Evolutionary conservation across 2,329 filamentous ascomycete species (phyloP).

Genomic region (Xylariomycetidae sp.): DNA sequence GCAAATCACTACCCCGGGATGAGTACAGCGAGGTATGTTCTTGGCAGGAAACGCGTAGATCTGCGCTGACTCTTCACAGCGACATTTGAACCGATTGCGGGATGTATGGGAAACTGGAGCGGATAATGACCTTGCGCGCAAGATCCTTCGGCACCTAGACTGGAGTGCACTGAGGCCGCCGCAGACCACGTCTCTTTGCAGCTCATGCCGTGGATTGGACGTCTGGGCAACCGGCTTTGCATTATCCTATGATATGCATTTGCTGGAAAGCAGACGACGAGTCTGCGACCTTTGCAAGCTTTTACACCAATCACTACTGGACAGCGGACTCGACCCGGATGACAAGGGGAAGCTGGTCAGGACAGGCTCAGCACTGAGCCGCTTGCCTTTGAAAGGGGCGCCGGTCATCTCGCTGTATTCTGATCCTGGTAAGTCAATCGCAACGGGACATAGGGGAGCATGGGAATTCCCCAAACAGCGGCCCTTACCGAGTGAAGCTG

Average conservation of each 20-base stretch:
- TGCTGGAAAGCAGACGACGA: not conserved
- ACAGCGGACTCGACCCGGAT: not conserved
- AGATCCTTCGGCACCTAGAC: constrained; percentile 1
- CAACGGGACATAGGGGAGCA: too few relatives aligned
- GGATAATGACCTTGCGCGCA: constrained; percentile 5
- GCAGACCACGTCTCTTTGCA: not conserved
- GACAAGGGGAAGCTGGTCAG: not conserved
- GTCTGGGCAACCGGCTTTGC: not conserved
- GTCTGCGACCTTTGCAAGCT: not conserved
- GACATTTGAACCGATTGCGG: constrained; percentile 2
- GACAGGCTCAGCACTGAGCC: constrained; percentile 2
- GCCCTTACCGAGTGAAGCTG: too few relatives aligned
- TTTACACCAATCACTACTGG: not conserved
- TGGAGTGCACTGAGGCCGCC: constrained; percentile 1
- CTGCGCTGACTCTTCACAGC: not conserved
- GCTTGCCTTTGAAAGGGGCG: not conserved
- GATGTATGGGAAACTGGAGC: constrained; percentile 6
- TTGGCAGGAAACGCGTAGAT: not conserved
- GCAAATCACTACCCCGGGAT: not conserved
- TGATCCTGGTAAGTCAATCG: constrained; percentile 4
- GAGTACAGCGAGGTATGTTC: constrained; percentile 1
- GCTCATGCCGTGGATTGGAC: constrained; percentile 2
- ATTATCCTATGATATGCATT: not conserved
- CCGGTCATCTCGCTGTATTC: constrained; percentile 7
- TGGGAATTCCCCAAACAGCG: too few relatives aligned